Base-by-base conservation (phyloP, 257 asterid species). In the Nemophila menziesii region DNA sequence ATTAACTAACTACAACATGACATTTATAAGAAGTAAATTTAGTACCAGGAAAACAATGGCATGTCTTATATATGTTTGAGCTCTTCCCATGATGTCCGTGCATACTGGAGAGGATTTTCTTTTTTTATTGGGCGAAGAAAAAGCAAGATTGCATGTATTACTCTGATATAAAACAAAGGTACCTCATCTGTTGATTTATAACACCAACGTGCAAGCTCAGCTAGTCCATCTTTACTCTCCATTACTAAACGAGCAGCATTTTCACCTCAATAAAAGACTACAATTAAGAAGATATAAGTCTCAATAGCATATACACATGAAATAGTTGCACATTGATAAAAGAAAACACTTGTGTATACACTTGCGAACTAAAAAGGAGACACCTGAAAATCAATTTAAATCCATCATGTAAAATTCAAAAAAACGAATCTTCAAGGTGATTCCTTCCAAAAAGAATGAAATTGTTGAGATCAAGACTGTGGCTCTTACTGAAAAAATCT, bases 191-290 rank as follows among this genome's bases (percentile, higher is more conserved):
- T 90, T 50, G 99, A 94, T 56, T 85, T 85, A 73, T 90, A 90
- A 70, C 99, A 90, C 99, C 99, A 90, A 66, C 85, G 93, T 65
- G 84, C 99, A 54, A 85, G 68, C 65, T 90, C 99, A 36, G 99
- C 99, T 63, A 90, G 73, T 48, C 99, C 99, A 43, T 96, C 86
- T 72, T 90, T 90, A 90, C 66, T 90, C 99, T 43, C 99, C 99
- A 22, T 90, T 90, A 64, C 99, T 90, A 51, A 90, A 90, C 21
- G 99, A 90, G 63, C 99, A 90, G 71, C 99, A 90, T 71, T 90
- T 96, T 69, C 99, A 78, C 66, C 99, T 81, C 51, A 90, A 73
- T 62, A 90, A 60, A 51, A 90, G 93, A 46, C 99, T 90, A 73
- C 60, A 67, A 57, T 27, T 48, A 26, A n/a, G n/a, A n/a, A n/a